Base-by-base conservation (phyloP, 2,329 filamentous ascomycete genomes). In the Lomentospora prolificans region DNA sequence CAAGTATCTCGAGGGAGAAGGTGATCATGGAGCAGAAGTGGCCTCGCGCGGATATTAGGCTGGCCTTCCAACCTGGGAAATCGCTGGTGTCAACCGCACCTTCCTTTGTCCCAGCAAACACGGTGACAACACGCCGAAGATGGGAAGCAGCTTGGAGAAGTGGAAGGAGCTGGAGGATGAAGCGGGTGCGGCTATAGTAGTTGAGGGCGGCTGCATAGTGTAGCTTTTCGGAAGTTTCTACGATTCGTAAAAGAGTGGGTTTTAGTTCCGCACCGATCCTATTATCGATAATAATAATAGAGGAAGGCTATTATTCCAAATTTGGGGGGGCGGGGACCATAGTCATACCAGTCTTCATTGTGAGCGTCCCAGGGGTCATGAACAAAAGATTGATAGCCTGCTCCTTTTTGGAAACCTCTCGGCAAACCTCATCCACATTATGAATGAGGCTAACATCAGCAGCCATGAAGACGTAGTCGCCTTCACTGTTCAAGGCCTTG, bases 131-230 rank as follows among this genome's bases (percentile, higher is more conserved):
- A 1, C 78, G 74, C 0, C 69, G 63, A 1, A 76, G 69, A 9
- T 22, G 22, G 12, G 54, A n/a, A 3, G 55, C 58, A 19, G 60
- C 62, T 4, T 67, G 65, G 2, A 85, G 70, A 0, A 76, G 70
- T 0, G 81, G 81, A 7, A 83, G 74, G 2, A 85, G 72, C 53
- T 81, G 79, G 44, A 72, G 57, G 24, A 78, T 71, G 63, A 83
- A 80, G 44, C 78, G 77, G 60, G 78, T 73, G 31, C 81, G 79
- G 8, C 75, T 70, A 66, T 84, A 83, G 67, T 76, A 81, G 33
- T 71, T 71, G 24, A 84, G 70, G 4, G 75, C 69, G 50, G 74
- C 69, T 28, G 73, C 70, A 41, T 71, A 70, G 57, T 80, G 72
- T 5, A 85, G 69, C 8, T 76, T 78, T 65, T 85, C 82, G 0